A percentile compares a stretch with the other conserved stretches of the same genome.
These are phyloP conservation scores for Penicillium digitatum DNA, from an alignment of 2,329 filamentous ascomycete genomes.

Conservation along the genomic window DNA sequence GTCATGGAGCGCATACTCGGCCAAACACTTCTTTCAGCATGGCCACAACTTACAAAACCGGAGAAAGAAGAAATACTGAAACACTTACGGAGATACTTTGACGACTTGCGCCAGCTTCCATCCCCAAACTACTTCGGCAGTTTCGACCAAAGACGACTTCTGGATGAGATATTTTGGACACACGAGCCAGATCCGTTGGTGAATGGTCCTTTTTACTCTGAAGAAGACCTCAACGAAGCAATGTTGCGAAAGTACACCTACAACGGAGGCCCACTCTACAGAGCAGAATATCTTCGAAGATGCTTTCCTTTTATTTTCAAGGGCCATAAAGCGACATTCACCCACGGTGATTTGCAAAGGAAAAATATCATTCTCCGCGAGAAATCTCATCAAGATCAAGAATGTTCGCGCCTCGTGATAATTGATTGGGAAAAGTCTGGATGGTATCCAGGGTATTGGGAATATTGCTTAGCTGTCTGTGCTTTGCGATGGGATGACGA, in stretches of 20 bases:
- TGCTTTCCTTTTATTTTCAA: no score
- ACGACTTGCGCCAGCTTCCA: slow-evolving; percentile 24
- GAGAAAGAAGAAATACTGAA: slow-evolving; percentile 24
- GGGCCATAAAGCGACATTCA: no score
- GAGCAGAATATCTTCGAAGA: no score
- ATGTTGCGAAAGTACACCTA: slow-evolving; percentile 26
- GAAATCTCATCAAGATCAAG: no score
- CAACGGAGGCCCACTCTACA: slow-evolving; percentile 7
- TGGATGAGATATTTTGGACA: slow-evolving; percentile 29
- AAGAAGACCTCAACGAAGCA: slow-evolving; percentile 27
- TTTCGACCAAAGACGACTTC: slow-evolving; percentile 22
- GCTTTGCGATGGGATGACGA: no score
- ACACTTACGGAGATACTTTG: slow-evolving; percentile 4
- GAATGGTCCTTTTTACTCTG: slow-evolving; percentile 29
- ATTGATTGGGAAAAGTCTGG: no score
- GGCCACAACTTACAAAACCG: slow-evolving; percentile 16
- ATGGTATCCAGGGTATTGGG: no score
- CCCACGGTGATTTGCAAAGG: no score
- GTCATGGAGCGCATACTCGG: slow-evolving; percentile 32
- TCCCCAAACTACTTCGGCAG: slow-evolving; percentile 27
- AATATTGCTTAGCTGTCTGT: no score
- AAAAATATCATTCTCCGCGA: no score
- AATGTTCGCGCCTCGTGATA: no score
- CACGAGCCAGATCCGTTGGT: slow-evolving; percentile 19
- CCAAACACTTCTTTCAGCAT: slow-evolving; percentile 21